Percentiles rank a stretch among this genome's conserved stretches.
Conservation (phyloP, 2,329 filamentous ascomycete species). For the Beauveria asiatica region DNA sequence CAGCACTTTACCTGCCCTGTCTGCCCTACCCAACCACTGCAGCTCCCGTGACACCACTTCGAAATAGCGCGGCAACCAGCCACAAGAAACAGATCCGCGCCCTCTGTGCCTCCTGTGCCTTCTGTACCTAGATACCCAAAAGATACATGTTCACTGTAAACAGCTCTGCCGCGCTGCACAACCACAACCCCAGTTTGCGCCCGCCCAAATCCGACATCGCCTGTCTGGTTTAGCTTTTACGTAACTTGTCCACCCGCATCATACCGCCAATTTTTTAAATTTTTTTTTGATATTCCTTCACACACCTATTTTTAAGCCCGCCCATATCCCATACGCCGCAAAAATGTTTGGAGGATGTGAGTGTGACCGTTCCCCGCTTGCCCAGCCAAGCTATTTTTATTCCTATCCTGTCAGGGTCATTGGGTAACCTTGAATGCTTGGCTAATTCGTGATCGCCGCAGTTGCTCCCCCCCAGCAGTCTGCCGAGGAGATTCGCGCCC, state of each 20-base stretch:
- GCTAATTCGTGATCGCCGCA: conserved; percentile 22
- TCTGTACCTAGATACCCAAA: background rate
- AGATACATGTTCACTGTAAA: background rate
- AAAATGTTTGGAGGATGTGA: conserved; percentile 31
- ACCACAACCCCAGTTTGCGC: no score
- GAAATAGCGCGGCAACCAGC: background rate
- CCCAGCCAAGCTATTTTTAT: background rate
- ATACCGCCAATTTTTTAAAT: conserved; percentile 4
- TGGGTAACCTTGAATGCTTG: background rate
- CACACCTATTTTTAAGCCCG: background rate
- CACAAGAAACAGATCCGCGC: background rate
- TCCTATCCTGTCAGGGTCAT: background rate
- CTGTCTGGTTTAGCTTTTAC: background rate
- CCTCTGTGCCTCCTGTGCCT: background rate
- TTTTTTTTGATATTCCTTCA: background rate
- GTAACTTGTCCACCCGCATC: conserved; percentile 5
- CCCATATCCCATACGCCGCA: background rate
- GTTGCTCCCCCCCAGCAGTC: conserved; percentile 62
- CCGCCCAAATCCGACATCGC: background rate
- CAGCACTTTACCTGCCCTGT: background rate
- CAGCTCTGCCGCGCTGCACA: background rate
- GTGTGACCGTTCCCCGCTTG: conserved; percentile 18
- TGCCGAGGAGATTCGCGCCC: conserved; percentile 59
- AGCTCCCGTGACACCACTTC: background rate
- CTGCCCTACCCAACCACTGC: background rate